Conservation (phyloP, 225 moss, liverwort and hornwort genomes). For the Polytrichum formosum region DNA sequence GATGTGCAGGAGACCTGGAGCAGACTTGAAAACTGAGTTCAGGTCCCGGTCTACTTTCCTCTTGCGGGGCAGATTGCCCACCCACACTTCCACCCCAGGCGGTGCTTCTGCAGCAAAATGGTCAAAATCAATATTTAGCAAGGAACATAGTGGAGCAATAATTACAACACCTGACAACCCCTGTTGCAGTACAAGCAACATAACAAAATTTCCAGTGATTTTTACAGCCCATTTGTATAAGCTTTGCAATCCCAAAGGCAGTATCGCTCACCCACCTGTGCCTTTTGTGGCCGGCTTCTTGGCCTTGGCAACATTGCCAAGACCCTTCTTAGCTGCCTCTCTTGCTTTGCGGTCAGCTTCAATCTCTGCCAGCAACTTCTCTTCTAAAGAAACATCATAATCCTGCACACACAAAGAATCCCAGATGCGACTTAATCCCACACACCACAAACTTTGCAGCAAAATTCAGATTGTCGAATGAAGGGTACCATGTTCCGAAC, state of each 20-base stretch:
- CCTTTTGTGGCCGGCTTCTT: constrained; percentile 30
- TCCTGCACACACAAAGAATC: constrained; percentile 24
- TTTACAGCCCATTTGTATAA: background rate
- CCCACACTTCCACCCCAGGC: constrained; percentile 82
- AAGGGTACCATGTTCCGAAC: too few relatives aligned
- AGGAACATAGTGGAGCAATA: background rate
- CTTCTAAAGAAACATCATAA: constrained; percentile 79
- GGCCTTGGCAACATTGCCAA: constrained; percentile 24
- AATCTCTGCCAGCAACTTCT: constrained; percentile 66
- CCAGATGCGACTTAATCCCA: background rate
- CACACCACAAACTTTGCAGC: too few relatives aligned
- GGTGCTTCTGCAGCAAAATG: constrained; percentile 48
- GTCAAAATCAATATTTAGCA: background rate
- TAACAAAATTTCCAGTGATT: background rate
- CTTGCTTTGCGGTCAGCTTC: constrained; percentile 54
- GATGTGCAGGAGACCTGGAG: constrained; percentile 71
- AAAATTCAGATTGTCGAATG: too few relatives aligned
- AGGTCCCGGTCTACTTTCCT: constrained; percentile 88
- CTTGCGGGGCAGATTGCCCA: constrained; percentile 83
- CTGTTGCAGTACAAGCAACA: background rate
- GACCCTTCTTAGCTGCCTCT: constrained; percentile 34
- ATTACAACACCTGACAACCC: background rate
- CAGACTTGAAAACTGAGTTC: constrained; percentile 52
- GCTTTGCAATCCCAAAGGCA: too few relatives aligned
- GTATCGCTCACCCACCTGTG: constrained; percentile 17